Evolutionary conservation across 345 rosid species (phyloP).

Genomic region (Cochlearia excelsa): DNA sequence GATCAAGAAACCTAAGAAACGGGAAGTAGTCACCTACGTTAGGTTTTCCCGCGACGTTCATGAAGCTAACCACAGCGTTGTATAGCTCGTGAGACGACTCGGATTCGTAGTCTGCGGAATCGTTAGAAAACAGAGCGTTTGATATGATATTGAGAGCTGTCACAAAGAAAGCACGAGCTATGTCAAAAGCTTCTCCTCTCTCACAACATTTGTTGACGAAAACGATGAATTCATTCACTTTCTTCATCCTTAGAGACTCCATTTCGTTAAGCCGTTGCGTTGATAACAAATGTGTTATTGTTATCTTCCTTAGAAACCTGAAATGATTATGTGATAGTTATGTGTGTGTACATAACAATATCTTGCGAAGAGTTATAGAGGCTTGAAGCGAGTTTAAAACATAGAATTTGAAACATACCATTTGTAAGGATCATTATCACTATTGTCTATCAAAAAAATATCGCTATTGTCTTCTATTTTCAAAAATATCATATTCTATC

Average conservation of each 20-base stretch:
- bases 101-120: constrained; percentile 37
- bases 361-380: no score
- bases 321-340: no score
- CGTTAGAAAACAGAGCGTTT: constrained; percentile 44
- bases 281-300: constrained; percentile 11
- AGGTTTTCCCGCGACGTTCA: constrained; percentile 44
- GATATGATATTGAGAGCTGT: constrained; percentile 45
- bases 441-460: no score
- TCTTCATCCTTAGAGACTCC: constrained; percentile 25
- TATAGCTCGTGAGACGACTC: constrained; percentile 32
- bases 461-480: no score
- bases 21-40: constrained; percentile 47
- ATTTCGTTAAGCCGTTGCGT: constrained; percentile 13
- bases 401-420: no score
- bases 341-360: no score
- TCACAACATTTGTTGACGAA: constrained; percentile 28
- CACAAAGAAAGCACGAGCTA: constrained; percentile 43
- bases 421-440: no score
- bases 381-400: no score
- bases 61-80: constrained; percentile 27
- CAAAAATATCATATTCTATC: no score
- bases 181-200: constrained; percentile 35
- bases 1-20: constrained; percentile 41
- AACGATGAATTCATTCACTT: constrained; percentile 30
- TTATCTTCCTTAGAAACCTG: constrained; percentile 28